Evolutionary conservation across 805 yeast genomes (phyloP), one percentile per base, ranked within the genome.

Genomic region (Kregervanrija delftensis): DNA sequence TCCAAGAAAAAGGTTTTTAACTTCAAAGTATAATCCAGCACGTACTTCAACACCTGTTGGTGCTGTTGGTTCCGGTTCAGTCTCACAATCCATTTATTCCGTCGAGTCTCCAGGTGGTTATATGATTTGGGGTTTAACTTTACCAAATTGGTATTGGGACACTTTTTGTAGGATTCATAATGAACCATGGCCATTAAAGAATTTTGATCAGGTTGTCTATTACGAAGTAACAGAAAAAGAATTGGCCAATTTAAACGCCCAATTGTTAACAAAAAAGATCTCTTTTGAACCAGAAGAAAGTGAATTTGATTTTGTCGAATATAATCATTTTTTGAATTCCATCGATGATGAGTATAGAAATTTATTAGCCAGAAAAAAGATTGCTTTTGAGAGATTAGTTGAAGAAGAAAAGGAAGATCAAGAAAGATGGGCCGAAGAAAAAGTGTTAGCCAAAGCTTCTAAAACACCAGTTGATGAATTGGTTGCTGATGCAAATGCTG

Each of bases 151-250:
- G 41, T 58, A 59, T 38, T 64, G 68, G 68, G 61, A 63, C 40
- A 62, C 68, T 1, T 64, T 64, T 44, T 49, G 60, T 8, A 55
- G 64, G 43, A 41, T 59, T 12, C 50, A 46, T 30, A 49, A 48
- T 4, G 49, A 49, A 10, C 67, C 68, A 9, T 64, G 67, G 67
- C 57, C 63, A 17, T 55, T 62, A 39, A 52, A 56, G 32, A 55
- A 54, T 35, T 64, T 64, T 45, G 68, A 64, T 43, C 67, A 64
- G 42, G 47, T 49, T 42, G 35, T 53, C 9, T 67, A 61, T 43
- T 67, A 67, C 48, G 71, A 67, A 44, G 71, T 67, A 8, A 40
- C 38, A 28, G 68, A 66, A 46, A 44, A 47, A 5, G 61, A 58
- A 41, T 48, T 66, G 34, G 50, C 41, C 4, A 46, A 44, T 5